Percentiles rank a stretch among this genome's conserved stretches.
Evolutionary conservation across 1,139 yeast species (phyloP).

Genomic region (Pichia norvegensis): DNA sequence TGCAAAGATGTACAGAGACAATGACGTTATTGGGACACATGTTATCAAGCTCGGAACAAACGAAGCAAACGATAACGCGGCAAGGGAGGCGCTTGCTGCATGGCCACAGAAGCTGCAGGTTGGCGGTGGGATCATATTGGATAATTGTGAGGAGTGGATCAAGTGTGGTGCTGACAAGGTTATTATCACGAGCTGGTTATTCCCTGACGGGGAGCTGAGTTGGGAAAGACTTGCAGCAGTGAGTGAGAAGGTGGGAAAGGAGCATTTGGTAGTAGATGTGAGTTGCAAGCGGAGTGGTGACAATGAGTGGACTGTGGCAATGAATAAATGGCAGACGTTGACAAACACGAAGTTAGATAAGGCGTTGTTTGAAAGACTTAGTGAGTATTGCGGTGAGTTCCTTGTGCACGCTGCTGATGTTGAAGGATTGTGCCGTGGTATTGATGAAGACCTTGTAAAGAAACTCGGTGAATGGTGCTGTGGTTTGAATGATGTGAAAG

Average conservation of each 20-base stretch:
- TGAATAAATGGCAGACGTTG: conserved; percentile 93
- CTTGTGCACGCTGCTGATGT: conserved; percentile 97
- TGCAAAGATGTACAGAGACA: conserved; percentile 57
- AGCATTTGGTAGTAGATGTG: conserved; percentile 74
- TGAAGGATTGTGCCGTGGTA: conserved; percentile 91
- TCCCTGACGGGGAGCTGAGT: conserved; percentile 54
- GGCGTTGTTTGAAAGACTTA: conserved; percentile 46
- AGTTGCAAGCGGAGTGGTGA: conserved; percentile 55
- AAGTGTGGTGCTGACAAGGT: conserved; percentile 66
- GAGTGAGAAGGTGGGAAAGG: conserved; percentile 49
- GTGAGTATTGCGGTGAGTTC: conserved; percentile 73
- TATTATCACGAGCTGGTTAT: conserved; percentile 88
- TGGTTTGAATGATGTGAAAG: conserved; percentile 68
- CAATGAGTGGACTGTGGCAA: conserved; percentile 79
- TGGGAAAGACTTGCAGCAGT: conserved; percentile 45
- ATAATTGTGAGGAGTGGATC: conserved; percentile 73
- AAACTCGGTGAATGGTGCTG: conserved; percentile 73
- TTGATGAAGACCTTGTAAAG: conserved; percentile 68
- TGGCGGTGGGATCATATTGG: conserved; percentile 83
- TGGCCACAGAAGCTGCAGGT: conserved; percentile 77
- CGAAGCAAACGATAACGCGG: conserved; percentile 74
- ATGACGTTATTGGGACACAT: conserved; percentile 69
- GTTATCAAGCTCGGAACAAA: conserved; percentile 82
- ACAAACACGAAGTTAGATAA: conserved; percentile 53
- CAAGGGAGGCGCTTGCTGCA: conserved; percentile 58